Evolutionary conservation across 768 basidiomycete genomes (phyloP).

Genomic region (Tephrocybe sp.): DNA sequence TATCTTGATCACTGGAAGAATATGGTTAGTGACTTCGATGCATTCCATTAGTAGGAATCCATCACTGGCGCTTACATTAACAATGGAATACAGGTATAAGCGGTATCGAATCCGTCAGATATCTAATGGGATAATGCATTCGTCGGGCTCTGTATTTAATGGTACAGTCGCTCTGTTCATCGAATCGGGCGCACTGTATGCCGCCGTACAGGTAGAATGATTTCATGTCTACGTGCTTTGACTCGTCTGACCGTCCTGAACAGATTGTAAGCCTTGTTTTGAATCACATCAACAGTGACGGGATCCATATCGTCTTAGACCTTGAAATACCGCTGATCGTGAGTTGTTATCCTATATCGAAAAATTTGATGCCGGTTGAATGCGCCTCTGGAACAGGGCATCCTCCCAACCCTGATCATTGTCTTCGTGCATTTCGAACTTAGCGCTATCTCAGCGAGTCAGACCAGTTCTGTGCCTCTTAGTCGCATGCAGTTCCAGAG

Average conservation of each 20-base stretch:
- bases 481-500: neutral
- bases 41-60: too few species aligned
- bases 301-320: conserved; percentile 15
- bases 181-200: conserved; percentile 12
- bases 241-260: neutral
- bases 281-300: conserved; percentile 9
- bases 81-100: too few species aligned
- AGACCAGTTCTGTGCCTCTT: neutral
- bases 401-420: conserved; percentile 18
- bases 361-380: neutral
- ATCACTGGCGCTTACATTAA: too few species aligned
- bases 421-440: conserved; percentile 17
- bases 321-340: conserved; percentile 15
- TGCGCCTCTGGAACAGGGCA: conserved; percentile 9
- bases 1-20: conserved; percentile 12
- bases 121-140: neutral
- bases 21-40: conserved; percentile 16
- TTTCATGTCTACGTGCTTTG: neutral
- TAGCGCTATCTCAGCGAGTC: neutral
- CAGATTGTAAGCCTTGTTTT: conserved; percentile 14
- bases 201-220: conserved; percentile 5
- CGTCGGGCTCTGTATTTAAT: conserved; percentile 1
- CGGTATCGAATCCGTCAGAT: conserved; percentile 1
- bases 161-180: conserved; percentile 12
- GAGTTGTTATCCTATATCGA: neutral